These are phyloP conservation scores for Suillus subluteus DNA, from an alignment of 768 basidiomycete genomes.

Conservation along the genomic window DNA sequence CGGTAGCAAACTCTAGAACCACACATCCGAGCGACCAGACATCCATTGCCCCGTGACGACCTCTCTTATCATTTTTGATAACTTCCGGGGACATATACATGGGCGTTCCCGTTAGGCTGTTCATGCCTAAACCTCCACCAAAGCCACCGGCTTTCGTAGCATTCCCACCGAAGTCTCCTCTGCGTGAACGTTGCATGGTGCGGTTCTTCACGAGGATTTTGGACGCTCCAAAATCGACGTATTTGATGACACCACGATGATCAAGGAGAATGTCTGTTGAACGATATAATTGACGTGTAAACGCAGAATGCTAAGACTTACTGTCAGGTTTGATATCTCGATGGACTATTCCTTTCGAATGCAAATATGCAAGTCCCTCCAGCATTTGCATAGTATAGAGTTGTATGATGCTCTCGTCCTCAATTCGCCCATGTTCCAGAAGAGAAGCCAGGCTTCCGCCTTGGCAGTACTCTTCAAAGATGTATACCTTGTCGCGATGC, in stretches of 20 bases:
- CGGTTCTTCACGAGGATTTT: constrained; percentile 93
- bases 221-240: constrained; percentile 96
- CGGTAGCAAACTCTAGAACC: constrained; percentile 95
- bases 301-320: constrained; percentile 45
- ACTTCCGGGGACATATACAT: constrained; percentile 99
- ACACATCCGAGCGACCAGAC: constrained; percentile 98
- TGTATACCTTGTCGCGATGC: constrained; percentile 97
- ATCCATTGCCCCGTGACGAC: constrained; percentile 94
- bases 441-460: constrained; percentile 90
- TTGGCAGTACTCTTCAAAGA: constrained; percentile 98
- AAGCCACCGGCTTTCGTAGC: constrained; percentile 38
- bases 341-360: constrained; percentile 90
- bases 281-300: constrained; percentile 14
- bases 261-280: constrained; percentile 89
- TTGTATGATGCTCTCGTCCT: constrained; percentile 95
- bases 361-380: constrained; percentile 91
- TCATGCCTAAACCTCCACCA: constrained; percentile 53
- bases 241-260: constrained; percentile 90
- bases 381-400: constrained; percentile 98
- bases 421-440: constrained; percentile 91
- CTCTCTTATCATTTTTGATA: constrained; percentile 90
- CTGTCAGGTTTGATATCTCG: constrained; percentile 99
- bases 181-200: constrained; percentile 74
- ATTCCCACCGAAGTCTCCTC: constrained; percentile 48
- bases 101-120: constrained; percentile 93